Evolutionary conservation across 164 flowering plant species (phyloP), one percentile per base, ranked within the genome.

Genomic region (Tinospora cordifolia): DNA sequence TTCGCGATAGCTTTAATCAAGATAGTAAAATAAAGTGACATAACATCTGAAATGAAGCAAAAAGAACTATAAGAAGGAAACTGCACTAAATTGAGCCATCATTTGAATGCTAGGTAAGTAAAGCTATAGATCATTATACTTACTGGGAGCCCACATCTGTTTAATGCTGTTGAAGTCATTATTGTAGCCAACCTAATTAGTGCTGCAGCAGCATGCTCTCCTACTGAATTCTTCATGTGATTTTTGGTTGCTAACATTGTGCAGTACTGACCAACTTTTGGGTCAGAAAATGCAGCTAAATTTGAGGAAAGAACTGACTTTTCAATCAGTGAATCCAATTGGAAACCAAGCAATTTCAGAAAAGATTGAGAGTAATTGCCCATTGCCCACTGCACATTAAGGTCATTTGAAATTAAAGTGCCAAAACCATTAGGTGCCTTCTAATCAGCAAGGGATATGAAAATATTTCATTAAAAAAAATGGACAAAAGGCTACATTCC

Each of bases 111-210:
- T 60, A 22, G 3, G 40, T 2, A 10, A 63, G 30, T 51, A 71
- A 3, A 57, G 25, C 19, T 51, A 27, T 11, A 68, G 71, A 51
- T 51, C 4, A 57, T 19, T 26, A 47, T 62, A 89, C 97, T 86
- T 87, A 95, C 99, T 72, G 88, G 90, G 76, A 87, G 88, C 17
- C 98, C 98, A 74, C 86, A 79, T 86, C 91, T 88, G 79, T 80
- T 83, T 27, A 91, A 81, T 63, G 99, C 83, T 72, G 80, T 81
- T 70, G 88, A 86, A 30, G 79, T 81, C 88, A 89, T 87, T 80
- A 82, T 74, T 46, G 79, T 79, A 66, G 94, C 95, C 97, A 90
- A 90, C 74, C 88, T 82, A 66, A 81, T 69, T 62, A 95, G 82
- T 58, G 78, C 30, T 57, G 88, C 84, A 79, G 93, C 80, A 76